Base-by-base conservation (phyloP, 352 stramenopile genomes). In the Chrysophaeum taylorii region DNA sequence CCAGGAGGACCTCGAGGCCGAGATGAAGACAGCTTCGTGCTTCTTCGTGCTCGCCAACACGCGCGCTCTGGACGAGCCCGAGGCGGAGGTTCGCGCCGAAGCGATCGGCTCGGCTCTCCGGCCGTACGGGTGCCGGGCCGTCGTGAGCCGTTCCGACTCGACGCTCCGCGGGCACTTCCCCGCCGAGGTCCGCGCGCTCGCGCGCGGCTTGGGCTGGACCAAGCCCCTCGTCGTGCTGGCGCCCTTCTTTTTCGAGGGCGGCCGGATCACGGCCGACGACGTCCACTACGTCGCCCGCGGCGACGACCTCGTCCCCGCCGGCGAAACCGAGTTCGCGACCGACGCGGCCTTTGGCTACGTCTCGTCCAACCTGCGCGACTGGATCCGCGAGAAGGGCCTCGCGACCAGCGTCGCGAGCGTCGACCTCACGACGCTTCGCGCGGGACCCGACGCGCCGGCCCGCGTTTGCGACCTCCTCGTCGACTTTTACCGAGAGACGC, bases 81-180 rank as follows among this genome's bases (percentile, higher is more conserved):
- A 36, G 38, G 74, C 74, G 42, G 71, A 36, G 0, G 48, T 54
- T 1, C 48, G 75, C 0, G 73, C 60, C 21, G 37, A 50, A 33
- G 71, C 68, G 48, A 72, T 77, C 41, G 66, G 54, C n/a, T 18
- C 50, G 4, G 68, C 62, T 37, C 72, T 74, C 50, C 60, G 72
- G 16, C 57, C 31, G 31, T 62, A 79, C 37, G 37, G 52, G 4
- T 37, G 23, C 18, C 42, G 41, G n/a, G 64, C 60, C 29, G 70
- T 82, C 31, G 72, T 82, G 18, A 78, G 69, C 25, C 61, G 78
- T 42, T 72, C 64, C 16, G 78, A 82, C 69, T 81, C 75, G 25
- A 82, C 78, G n/a, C 64, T 82, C n/a, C 61, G 78, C 4, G 78
- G 78, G 7, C 78, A 82, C 68, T 82, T 81, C 63, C 76, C 76